phyloP scores from a whole-genome alignment of 257 asterid genomes.

The Salvia splendens region DNA sequence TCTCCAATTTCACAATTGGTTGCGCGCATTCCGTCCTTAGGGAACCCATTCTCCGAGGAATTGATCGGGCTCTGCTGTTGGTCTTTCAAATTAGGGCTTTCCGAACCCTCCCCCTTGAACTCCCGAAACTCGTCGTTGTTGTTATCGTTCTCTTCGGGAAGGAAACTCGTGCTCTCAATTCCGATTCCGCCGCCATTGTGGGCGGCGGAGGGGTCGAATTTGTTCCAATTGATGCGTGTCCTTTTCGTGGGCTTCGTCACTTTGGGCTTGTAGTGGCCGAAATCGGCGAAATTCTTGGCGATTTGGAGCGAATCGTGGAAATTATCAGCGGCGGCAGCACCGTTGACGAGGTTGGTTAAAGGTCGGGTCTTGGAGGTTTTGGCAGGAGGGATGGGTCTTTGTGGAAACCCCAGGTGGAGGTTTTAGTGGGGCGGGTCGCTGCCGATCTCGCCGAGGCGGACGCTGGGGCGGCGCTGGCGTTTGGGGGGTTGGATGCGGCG shows the following conservation, averaged over 20 bases:
- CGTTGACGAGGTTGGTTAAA: constrained; percentile 88
- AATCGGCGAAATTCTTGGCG: constrained; percentile 43
- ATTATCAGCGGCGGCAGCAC: constrained; percentile 38
- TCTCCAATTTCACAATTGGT: no score
- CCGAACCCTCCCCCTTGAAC: constrained; percentile 62
- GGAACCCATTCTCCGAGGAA: constrained; percentile 66
- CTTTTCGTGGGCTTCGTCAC: constrained; percentile 67
- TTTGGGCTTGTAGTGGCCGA: constrained; percentile 59
- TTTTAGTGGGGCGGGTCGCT: no score
- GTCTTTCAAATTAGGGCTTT: constrained; percentile 61
- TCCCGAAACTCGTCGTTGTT: constrained; percentile 58
- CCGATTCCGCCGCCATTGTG: constrained; percentile 37
- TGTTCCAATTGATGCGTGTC: constrained; percentile 77
- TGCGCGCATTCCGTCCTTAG: no score
- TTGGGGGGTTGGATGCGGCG: no score
- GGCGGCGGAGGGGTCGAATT: constrained; percentile 47
- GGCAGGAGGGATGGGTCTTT: no score
- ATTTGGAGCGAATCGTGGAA: constrained; percentile 45
- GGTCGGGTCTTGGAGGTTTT: no score
- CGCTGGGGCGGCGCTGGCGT: no score
- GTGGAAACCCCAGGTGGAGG: no score
- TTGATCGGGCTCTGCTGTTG: no score
- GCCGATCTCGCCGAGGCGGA: no score
- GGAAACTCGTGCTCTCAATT: constrained; percentile 41
- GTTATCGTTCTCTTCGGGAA: constrained; percentile 50